A percentile compares a stretch with the other conserved stretches of the same genome.
phyloP scores from a whole-genome alignment of 306 rosid genomes.

The Arachis hypogaea region DNA sequence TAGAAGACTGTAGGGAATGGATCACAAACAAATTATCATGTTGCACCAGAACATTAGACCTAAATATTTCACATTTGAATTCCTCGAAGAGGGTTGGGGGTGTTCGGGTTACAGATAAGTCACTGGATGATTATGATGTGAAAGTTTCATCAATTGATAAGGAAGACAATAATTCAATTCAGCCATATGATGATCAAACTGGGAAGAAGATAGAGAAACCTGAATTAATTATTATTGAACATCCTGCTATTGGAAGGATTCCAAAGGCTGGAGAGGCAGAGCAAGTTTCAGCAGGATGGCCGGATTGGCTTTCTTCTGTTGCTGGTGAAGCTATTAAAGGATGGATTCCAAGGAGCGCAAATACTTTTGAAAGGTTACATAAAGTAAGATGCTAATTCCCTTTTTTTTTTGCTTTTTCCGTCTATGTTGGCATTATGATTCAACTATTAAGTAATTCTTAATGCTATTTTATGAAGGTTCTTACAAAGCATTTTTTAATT shows the following conservation, averaged over 20 bases:
- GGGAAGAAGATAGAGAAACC: constrained; percentile 57
- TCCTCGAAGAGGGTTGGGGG: constrained; percentile 65
- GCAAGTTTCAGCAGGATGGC: constrained; percentile 97
- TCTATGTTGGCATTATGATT: constrained; percentile 13
- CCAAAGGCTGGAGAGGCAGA: constrained; percentile 74
- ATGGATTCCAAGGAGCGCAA: constrained; percentile 88
- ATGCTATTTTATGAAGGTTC: constrained; percentile 1
- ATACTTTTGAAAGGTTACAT: constrained; percentile 78
- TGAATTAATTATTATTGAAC: constrained; percentile 43
- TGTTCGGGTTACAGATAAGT: constrained; percentile 47
- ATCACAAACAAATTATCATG: constrained; percentile 49
- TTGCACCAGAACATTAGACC: constrained; percentile 45
- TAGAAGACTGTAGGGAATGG: constrained; percentile 65
- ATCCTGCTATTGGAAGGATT: constrained; percentile 65
- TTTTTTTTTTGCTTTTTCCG: constrained; percentile 1
- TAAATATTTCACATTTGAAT: constrained; percentile 54
- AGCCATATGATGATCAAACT: constrained; percentile 54
- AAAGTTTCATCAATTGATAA: constrained; percentile 61
- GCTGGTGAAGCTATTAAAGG: constrained; percentile 91
- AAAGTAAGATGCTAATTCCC: constrained; percentile 57
- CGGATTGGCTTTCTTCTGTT: constrained; percentile 85
- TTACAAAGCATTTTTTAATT: not conserved
- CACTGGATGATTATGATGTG: constrained; percentile 46
- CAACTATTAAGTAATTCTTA: not conserved
- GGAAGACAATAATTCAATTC: constrained; percentile 57